phyloP scores from a whole-genome alignment of 768 basidiomycete genomes.

The Mycena albidolilacea region DNA sequence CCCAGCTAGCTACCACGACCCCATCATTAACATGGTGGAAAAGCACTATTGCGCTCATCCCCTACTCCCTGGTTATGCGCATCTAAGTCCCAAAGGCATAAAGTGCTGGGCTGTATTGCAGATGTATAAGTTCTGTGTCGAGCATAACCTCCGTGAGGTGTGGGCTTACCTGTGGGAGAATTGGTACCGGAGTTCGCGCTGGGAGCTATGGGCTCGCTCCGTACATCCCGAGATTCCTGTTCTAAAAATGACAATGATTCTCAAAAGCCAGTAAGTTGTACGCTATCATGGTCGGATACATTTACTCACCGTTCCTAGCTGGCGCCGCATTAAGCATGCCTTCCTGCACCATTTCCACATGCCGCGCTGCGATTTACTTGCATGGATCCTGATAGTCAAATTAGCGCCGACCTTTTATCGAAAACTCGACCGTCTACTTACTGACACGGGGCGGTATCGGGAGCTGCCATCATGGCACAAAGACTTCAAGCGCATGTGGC shows the following conservation, averaged over 20 bases:
- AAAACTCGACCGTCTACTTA: conserved; percentile 42
- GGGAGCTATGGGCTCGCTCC: conserved; percentile 48
- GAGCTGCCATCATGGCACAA: conserved; percentile 44
- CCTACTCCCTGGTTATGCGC: conserved; percentile 28
- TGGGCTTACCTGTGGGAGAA: no score
- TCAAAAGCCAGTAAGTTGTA: conserved; percentile 47
- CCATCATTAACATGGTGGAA: conserved; percentile 31
- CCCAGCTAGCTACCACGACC: neutral
- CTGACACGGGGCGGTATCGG: conserved; percentile 41
- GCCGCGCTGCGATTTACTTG: conserved; percentile 50
- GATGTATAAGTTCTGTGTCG: conserved; percentile 46
- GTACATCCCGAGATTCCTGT: conserved; percentile 39
- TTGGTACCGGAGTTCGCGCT: conserved; percentile 42
- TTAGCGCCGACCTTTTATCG: conserved; percentile 47
- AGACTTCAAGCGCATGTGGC: conserved; percentile 45
- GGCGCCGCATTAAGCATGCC: conserved; percentile 52
- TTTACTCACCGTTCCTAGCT: no score
- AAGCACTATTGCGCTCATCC: conserved; percentile 34
- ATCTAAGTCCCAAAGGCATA: conserved; percentile 32
- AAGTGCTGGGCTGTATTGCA: conserved; percentile 42
- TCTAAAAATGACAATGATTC: conserved; percentile 48
- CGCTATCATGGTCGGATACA: no score
- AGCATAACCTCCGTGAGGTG: no score
- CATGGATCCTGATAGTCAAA: conserved; percentile 50
- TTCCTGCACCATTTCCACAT: conserved; percentile 51